phyloP scores from a whole-genome alignment of 2,329 filamentous ascomycete species.

The Orbilia brochopaga region DNA sequence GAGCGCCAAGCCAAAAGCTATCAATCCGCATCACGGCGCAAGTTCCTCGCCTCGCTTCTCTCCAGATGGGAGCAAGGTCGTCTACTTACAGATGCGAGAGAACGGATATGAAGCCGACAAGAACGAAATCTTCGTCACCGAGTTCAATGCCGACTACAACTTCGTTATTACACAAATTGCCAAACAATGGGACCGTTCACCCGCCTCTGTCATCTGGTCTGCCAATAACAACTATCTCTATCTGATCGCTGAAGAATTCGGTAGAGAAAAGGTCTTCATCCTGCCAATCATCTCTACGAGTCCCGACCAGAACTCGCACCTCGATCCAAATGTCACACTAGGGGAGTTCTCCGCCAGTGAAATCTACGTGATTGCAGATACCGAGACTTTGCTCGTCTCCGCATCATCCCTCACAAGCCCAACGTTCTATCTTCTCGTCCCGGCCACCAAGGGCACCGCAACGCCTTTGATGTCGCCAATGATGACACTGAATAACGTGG shows the following conservation, averaged over 20 bases:
- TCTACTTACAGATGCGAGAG: constrained; percentile 78
- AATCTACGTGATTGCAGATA: constrained; percentile 54
- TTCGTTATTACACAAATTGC: constrained; percentile 58
- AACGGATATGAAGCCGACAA: constrained; percentile 83
- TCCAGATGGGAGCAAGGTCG: constrained; percentile 71
- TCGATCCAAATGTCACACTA: constrained; percentile 20
- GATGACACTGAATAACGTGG: constrained; percentile 11
- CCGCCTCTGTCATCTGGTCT: constrained; percentile 63
- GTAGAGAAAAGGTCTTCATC: constrained; percentile 68
- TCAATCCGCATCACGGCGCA: constrained; percentile 57
- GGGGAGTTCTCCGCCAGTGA: constrained; percentile 33
- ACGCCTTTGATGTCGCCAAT: constrained; percentile 28
- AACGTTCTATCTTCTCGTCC: constrained; percentile 68
- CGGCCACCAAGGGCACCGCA: constrained; percentile 62
- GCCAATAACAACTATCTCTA: constrained; percentile 68
- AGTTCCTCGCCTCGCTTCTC: constrained; percentile 66
- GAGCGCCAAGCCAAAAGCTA: constrained; percentile 57
- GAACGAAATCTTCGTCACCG: constrained; percentile 59
- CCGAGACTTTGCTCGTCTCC: constrained; percentile 67
- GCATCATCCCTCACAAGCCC: constrained; percentile 75
- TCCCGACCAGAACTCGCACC: constrained; percentile 58
- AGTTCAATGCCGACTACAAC: constrained; percentile 53
- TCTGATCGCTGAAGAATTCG: constrained; percentile 75
- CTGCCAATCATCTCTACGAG: constrained; percentile 65
- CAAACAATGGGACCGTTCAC: constrained; percentile 64